phyloP scores from a whole-genome alignment of 208 protist species.

The Spongospora subterranea region DNA sequence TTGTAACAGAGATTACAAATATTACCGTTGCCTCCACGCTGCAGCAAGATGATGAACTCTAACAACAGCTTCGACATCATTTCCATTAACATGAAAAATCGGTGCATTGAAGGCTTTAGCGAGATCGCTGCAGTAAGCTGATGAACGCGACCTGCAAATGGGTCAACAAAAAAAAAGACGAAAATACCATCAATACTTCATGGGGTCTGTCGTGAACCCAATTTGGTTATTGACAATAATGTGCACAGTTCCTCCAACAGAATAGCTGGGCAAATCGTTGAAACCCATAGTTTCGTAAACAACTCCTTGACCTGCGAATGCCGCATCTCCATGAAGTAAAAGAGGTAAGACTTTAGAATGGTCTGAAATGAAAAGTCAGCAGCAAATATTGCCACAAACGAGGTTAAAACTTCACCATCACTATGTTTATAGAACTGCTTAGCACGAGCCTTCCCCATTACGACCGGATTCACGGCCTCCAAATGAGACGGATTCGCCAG shows the following conservation, averaged over 20 bases:
- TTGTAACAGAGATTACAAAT: not conserved
- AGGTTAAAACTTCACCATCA: not conserved
- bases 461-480: conserved; percentile 97
- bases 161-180: not conserved
- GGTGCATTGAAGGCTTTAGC: conserved; percentile 88
- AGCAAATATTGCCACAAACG: not conserved
- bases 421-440: conserved; percentile 82
- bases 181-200: not conserved
- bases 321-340: conserved; percentile 97
- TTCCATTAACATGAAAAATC: conserved; percentile 97
- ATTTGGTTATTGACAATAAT: conserved; percentile 86
- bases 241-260: conserved; percentile 95
- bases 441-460: conserved; percentile 93
- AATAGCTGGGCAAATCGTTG: conserved; percentile 85
- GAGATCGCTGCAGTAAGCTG: conserved; percentile 95
- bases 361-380: not conserved
- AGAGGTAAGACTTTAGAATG: conserved; percentile 70
- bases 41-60: conserved; percentile 74
- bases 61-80: conserved; percentile 91
- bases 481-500: conserved; percentile 97
- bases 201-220: conserved; percentile 95
- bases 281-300: conserved; percentile 95
- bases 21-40: conserved; percentile 58
- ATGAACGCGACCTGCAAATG: conserved; percentile 76
- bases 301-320: conserved; percentile 94